Evolutionary conservation across 352 stramenopile species (phyloP).

Genomic region (Globisporangium orthogonon): DNA sequence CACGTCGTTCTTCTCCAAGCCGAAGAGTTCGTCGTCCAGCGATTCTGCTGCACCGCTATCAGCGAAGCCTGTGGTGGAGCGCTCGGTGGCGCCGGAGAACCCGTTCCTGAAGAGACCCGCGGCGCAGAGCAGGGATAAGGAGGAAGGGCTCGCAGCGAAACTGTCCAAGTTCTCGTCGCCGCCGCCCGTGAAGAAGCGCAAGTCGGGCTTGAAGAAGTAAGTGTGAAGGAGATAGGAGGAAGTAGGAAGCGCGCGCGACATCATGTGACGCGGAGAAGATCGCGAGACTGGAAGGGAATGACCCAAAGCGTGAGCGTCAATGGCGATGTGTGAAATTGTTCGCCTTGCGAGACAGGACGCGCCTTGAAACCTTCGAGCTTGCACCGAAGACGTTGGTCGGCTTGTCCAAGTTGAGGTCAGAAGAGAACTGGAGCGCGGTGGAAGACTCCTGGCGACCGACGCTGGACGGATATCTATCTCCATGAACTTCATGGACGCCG

Average conservation of each 20-base stretch:
- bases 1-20: slow-evolving; percentile 7
- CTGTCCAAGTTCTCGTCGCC: slow-evolving; percentile 60
- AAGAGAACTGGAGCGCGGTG: neutral
- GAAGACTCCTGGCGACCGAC: too few relatives aligned
- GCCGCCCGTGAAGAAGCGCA: slow-evolving; percentile 26
- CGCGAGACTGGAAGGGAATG: too few relatives aligned
- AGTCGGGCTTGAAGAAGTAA: slow-evolving; percentile 24
- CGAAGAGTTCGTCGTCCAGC: neutral
- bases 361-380: too few relatives aligned
- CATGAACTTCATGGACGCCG: too few relatives aligned
- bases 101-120: slow-evolving; percentile 65
- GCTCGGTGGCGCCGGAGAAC: slow-evolving; percentile 52
- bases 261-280: too few relatives aligned
- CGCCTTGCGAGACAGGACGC: too few relatives aligned
- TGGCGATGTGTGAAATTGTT: too few relatives aligned
- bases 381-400: too few relatives aligned
- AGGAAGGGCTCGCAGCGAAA: too few relatives aligned
- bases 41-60: neutral
- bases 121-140: neutral
- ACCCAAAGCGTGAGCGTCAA: too few relatives aligned
- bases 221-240: neutral
- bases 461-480: too few relatives aligned
- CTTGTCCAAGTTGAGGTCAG: neutral
- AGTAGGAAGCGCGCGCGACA: neutral
- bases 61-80: slow-evolving; percentile 16